Evolutionary conservation across 345 rosid species (phyloP).

Genomic region (Heritiera fomes): DNA sequence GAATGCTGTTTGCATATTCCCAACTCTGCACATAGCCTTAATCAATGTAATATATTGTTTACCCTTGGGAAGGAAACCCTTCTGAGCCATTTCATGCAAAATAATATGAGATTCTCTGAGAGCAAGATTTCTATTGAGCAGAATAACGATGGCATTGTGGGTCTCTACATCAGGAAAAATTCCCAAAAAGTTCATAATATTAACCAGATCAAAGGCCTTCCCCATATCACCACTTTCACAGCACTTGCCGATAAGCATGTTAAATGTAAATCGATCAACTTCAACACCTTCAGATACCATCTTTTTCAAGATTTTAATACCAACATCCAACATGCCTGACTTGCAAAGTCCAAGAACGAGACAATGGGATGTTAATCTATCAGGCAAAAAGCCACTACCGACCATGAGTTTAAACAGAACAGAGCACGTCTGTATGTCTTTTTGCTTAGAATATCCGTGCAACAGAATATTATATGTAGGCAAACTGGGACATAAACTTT

Average conservation of each 20-base stretch:
- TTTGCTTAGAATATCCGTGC: slow-evolving; percentile 71
- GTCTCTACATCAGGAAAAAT: slow-evolving; percentile 48
- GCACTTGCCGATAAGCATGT: slow-evolving; percentile 57
- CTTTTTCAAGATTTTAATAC: slow-evolving; percentile 60
- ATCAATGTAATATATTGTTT: slow-evolving; percentile 55
- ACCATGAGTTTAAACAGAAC: slow-evolving; percentile 49
- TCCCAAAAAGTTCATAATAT: slow-evolving; percentile 51
- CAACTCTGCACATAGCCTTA: slow-evolving; percentile 64
- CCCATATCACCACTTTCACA: slow-evolving; percentile 48
- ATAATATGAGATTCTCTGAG: slow-evolving; percentile 52
- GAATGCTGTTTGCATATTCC: slow-evolving; percentile 61
- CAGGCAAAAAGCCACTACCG: slow-evolving; percentile 50
- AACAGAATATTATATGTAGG: slow-evolving; percentile 72
- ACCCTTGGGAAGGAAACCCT: slow-evolving; percentile 49
- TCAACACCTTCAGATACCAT: slow-evolving; percentile 50
- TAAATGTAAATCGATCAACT: slow-evolving; percentile 54
- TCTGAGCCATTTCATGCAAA: slow-evolving; percentile 60
- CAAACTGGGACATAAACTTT: slow-evolving; percentile 48
- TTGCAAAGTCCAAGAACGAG: slow-evolving; percentile 68
- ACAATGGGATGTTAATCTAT: slow-evolving; percentile 63
- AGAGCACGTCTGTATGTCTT: slow-evolving; percentile 48
- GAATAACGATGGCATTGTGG: slow-evolving; percentile 40
- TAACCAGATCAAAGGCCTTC: slow-evolving; percentile 51
- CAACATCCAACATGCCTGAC: slow-evolving; percentile 59
- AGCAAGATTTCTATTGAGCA: slow-evolving; percentile 52